Evolutionary conservation across 345 rosid species (phyloP).

Genomic region (Pistacia atlantica): DNA sequence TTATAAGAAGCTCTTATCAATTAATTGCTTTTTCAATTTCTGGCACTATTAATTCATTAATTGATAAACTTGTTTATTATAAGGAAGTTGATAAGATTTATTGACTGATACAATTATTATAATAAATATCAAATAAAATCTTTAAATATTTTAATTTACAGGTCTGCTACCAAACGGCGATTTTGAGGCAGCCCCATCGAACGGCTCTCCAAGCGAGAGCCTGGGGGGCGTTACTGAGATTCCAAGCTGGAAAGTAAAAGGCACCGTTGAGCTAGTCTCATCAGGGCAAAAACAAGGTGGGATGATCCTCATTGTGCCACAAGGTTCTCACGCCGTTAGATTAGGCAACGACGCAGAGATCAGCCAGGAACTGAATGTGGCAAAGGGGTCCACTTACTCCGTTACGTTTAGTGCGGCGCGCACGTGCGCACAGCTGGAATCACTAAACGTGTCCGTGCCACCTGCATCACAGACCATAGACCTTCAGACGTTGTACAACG

Average conservation of each 20-base stretch:
- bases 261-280: slow-evolving; percentile 77
- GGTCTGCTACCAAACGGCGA: slow-evolving; percentile 79
- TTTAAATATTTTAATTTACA: slow-evolving; percentile 13
- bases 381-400: slow-evolving; percentile 77
- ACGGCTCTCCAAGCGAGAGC: slow-evolving; percentile 69
- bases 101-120: too few relatives aligned
- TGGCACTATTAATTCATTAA: too few relatives aligned
- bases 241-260: slow-evolving; percentile 74
- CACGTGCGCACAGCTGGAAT: slow-evolving; percentile 96
- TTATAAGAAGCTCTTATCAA: too few relatives aligned
- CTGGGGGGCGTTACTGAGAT: slow-evolving; percentile 43
- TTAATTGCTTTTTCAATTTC: too few relatives aligned
- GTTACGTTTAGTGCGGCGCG: slow-evolving; percentile 98
- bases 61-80: too few relatives aligned
- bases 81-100: too few relatives aligned
- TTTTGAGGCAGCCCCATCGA: slow-evolving; percentile 70
- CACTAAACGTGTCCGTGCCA: slow-evolving; percentile 84
- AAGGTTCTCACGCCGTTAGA: slow-evolving; percentile 78
- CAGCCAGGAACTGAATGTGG: slow-evolving; percentile 85
- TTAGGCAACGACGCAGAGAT: slow-evolving; percentile 94
- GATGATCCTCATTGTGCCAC: slow-evolving; percentile 94
- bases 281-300: slow-evolving; percentile 96
- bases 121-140: neutral
- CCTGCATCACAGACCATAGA: slow-evolving; percentile 80
- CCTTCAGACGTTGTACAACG: slow-evolving; percentile 86